phyloP scores from a whole-genome alignment of 2,329 filamentous ascomycete genomes.

The Chrysosporium keratinophilum region DNA sequence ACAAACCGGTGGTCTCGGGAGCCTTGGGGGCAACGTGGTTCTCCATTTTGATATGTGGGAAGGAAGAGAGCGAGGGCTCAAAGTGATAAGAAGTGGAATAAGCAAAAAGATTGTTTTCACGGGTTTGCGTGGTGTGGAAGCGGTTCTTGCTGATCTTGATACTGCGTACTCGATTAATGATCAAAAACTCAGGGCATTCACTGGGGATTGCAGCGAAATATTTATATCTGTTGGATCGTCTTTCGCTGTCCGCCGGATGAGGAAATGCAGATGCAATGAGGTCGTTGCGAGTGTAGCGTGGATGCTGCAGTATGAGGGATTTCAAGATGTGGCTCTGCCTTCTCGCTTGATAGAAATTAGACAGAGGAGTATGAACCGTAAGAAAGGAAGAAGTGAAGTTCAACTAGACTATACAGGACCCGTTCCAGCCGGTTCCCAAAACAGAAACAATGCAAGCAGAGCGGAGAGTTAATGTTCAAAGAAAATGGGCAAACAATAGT shows the following conservation, averaged over 20 bases:
- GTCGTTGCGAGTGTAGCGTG: neutral
- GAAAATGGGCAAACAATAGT: neutral
- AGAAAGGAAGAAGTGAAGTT: neutral
- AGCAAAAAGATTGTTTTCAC: neutral
- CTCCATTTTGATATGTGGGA: constrained; percentile 11
- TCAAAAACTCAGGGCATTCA: neutral
- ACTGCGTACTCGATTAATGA: neutral
- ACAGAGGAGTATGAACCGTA: neutral
- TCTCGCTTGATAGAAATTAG: neutral
- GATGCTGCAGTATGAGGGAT: constrained; percentile 1
- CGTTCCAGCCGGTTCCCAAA: constrained; percentile 8
- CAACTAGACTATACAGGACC: neutral
- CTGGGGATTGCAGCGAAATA: neutral
- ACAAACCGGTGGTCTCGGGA: constrained; percentile 14
- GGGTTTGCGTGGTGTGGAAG: neutral
- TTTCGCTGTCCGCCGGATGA: neutral
- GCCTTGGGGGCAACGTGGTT: constrained; percentile 12
- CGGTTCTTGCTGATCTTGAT: constrained; percentile 4
- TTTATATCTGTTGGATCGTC: neutral
- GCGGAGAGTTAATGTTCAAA: neutral
- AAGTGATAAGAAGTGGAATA: constrained; percentile 1
- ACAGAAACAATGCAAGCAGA: constrained; percentile 9
- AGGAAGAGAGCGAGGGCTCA: constrained; percentile 4
- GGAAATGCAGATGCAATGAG: neutral
- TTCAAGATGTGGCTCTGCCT: neutral